Conservation (phyloP, 192 early-diverging fungal species). For the Umbelopsis sp. region DNA sequence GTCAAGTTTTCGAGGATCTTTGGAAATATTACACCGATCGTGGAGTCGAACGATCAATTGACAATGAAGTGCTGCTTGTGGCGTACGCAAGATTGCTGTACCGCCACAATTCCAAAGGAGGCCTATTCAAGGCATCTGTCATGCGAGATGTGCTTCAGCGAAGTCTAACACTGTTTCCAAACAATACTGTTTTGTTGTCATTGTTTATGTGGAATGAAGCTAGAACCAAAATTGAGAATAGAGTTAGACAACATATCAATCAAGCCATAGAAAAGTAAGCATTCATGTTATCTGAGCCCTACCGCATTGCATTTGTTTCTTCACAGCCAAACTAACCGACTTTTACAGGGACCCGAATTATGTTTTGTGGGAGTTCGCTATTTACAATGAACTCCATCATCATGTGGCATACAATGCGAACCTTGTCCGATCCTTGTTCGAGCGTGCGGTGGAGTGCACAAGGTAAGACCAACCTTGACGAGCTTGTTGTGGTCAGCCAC, state of each 20-base stretch:
- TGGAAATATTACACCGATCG: slow-evolving; percentile 25
- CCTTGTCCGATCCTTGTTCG: slow-evolving; percentile 60
- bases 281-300: not conserved
- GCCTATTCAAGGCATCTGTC: slow-evolving; percentile 46
- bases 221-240: slow-evolving; percentile 59
- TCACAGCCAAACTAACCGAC: slow-evolving; percentile 1
- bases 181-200: slow-evolving; percentile 56
- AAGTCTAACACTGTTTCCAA: slow-evolving; percentile 54
- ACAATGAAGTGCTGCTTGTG: slow-evolving; percentile 40
- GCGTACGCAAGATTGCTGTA: slow-evolving; percentile 44
- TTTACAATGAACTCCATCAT: slow-evolving; percentile 60
- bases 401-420: slow-evolving; percentile 55
- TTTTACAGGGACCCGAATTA: slow-evolving; percentile 52
- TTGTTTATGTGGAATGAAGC: slow-evolving; percentile 65
- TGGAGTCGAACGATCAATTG: slow-evolving; percentile 31
- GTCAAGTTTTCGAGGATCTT: slow-evolving; percentile 43
- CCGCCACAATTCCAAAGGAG: slow-evolving; percentile 23
- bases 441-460: slow-evolving; percentile 48
- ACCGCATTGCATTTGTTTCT: slow-evolving; percentile 1
- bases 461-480: slow-evolving; percentile 35
- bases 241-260: slow-evolving; percentile 52
- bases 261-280: slow-evolving; percentile 44
- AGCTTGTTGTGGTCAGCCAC: not conserved
- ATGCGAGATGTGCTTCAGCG: slow-evolving; percentile 47
- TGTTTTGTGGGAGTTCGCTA: slow-evolving; percentile 56